Evolutionary conservation across 208 protist species (phyloP).

Genomic region (Trichomonas tenax): DNA sequence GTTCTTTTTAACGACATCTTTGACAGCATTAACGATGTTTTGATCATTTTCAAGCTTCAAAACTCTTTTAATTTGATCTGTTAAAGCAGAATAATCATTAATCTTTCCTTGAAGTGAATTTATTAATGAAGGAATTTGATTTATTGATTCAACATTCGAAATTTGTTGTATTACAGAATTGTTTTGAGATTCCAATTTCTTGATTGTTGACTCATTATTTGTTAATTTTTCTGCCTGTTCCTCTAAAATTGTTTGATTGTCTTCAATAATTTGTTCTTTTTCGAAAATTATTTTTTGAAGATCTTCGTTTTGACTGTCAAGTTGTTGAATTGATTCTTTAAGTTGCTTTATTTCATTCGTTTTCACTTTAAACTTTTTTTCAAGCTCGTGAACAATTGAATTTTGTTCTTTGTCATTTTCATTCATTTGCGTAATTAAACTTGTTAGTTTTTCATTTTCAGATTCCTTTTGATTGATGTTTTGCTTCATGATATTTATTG

Average conservation of each 20-base stretch:
- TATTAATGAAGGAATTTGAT: too few species aligned
- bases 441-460: not conserved
- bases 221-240: not conserved
- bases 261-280: not conserved
- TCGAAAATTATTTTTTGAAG: not conserved
- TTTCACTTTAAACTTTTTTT: not conserved
- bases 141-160: not conserved
- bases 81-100: not conserved
- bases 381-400: not conserved
- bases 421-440: not conserved
- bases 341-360: not conserved
- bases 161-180: not conserved
- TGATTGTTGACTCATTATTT: too few species aligned
- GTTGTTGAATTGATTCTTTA: not conserved
- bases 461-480: not conserved
- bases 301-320: not conserved
- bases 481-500: not conserved
- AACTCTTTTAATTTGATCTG: not conserved
- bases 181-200: too few species aligned
- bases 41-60: not conserved
- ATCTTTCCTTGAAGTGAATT: not conserved
- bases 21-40: not conserved
- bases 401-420: not conserved
- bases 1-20: not conserved
- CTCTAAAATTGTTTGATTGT: not conserved